phyloP scores from a whole-genome alignment of 108 stramenopile species.

The Cyclostephanos invisitatus region DNA sequence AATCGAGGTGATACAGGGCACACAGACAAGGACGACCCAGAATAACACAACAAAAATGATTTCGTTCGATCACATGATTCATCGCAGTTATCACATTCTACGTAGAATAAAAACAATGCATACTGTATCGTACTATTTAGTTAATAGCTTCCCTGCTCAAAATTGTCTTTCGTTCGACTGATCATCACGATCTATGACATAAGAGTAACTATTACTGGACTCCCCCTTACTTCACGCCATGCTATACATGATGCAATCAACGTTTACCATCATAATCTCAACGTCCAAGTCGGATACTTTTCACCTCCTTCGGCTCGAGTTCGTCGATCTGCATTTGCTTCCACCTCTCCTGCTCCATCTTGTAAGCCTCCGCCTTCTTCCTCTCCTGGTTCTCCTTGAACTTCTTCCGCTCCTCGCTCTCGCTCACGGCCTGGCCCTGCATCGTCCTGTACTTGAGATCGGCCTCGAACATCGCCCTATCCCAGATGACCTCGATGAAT shows the following conservation, averaged over 20 bases:
- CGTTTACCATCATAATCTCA: not conserved
- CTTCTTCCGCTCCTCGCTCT: conserved; percentile 46
- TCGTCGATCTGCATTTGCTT: conserved; percentile 34
- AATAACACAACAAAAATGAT: no score
- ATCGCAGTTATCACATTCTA: no score
- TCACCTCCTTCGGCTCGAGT: conserved; percentile 14
- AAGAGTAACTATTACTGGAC: not conserved
- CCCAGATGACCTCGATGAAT: conserved; percentile 75
- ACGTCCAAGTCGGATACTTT: not conserved
- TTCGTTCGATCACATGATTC: no score
- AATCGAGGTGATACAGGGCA: no score
- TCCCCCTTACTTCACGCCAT: not conserved
- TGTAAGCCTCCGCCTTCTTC: conserved; percentile 45
- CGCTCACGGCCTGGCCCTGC: conserved; percentile 35
- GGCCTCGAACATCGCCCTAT: conserved; percentile 77
- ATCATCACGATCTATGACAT: not conserved
- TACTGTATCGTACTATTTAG: no score
- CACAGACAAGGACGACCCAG: no score
- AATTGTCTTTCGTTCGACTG: no score
- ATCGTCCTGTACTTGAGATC: conserved; percentile 65
- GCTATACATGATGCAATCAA: not conserved
- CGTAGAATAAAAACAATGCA: no score
- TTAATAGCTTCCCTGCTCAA: no score
- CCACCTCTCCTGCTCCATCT: conserved; percentile 41
- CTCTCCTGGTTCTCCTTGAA: conserved; percentile 54